Evolutionary conservation across 176 grass and related monocot species (phyloP), one percentile per base, ranked within the genome.

Genomic region (Dendrocalamus sinicus): DNA sequence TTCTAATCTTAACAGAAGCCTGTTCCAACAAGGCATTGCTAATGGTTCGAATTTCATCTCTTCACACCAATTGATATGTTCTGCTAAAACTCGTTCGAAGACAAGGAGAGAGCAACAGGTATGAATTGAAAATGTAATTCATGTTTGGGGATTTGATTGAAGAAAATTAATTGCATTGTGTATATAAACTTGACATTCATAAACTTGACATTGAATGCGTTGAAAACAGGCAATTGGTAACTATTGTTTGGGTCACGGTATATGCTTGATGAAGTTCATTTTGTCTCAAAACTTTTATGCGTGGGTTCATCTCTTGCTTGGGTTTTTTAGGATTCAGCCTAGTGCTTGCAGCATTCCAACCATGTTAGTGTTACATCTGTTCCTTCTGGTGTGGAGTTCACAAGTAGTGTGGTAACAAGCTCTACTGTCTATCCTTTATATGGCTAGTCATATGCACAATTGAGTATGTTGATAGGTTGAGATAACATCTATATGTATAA

Each of bases 321-420:
- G n/a, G n/a, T 32, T 53, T 30, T 55, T 35, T 26, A 28, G 53
- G 51, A 16, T 71, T 74, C 59, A 59, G 60, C 8, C 32, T 77
- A 24, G 23, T 73, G 43, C 16, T 53, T 35, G 77, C 26, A 1
- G 12, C 43, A 63, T 65, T 10, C 57, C 5, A 52, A 32, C 11
- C 45, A 70, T 81, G 8, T 53, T 52, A 37, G 5, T 70, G 2
- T 68, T 80, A 74, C 47, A 61, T 76, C 51, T 50, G 51, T 51
- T 87, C 52, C 53, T 70, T 76, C n/a, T 13, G 72, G 51, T 16
- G 53, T 53, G 46, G 40, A 79, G 84, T 7, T 45, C 74, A 52
- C 60, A 28, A 77, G 6, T 44, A 67, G 30, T 9, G 19, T 69
- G 65, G 7, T 43, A 43, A 43, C 20, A 75, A 43, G 32, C n/a